Conservation (phyloP, 306 rosid species). For the Dicorynia guianensis region DNA sequence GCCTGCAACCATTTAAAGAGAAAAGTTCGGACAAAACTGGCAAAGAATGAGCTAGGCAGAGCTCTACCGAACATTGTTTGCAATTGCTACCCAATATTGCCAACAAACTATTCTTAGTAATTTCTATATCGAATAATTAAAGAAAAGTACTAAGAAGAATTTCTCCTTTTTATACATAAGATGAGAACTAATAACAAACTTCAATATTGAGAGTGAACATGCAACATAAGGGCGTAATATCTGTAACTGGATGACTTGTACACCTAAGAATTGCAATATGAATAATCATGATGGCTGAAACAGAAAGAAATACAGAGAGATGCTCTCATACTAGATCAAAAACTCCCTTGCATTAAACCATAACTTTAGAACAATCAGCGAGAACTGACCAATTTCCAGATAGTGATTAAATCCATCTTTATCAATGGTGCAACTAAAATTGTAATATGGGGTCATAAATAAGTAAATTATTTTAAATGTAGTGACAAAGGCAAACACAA, state of each 20-base stretch:
- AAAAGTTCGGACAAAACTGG: constrained; percentile 16
- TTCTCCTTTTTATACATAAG: neutral
- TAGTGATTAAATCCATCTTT: constrained; percentile 25
- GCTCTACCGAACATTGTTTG: neutral
- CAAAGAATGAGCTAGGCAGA: neutral
- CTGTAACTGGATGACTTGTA: constrained; percentile 16
- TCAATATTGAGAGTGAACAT: neutral
- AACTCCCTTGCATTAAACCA: constrained; percentile 13
- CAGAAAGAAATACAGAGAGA: neutral
- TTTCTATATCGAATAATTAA: constrained; percentile 16
- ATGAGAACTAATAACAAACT: neutral
- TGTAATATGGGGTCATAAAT: neutral
- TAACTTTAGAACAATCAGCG: neutral
- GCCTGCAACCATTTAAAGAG: constrained; percentile 62
- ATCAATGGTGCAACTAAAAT: neutral
- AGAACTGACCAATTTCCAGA: neutral
- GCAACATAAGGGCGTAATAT: constrained; percentile 26
- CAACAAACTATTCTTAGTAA: neutral
- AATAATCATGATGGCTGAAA: neutral
- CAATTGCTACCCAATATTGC: neutral
- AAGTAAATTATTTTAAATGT: neutral
- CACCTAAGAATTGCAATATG: neutral
- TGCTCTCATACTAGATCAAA: neutral
- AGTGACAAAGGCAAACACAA: neutral
- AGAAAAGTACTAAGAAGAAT: neutral